Base-by-base conservation (phyloP, 257 asterid species). In the Sherardia arvensis region DNA sequence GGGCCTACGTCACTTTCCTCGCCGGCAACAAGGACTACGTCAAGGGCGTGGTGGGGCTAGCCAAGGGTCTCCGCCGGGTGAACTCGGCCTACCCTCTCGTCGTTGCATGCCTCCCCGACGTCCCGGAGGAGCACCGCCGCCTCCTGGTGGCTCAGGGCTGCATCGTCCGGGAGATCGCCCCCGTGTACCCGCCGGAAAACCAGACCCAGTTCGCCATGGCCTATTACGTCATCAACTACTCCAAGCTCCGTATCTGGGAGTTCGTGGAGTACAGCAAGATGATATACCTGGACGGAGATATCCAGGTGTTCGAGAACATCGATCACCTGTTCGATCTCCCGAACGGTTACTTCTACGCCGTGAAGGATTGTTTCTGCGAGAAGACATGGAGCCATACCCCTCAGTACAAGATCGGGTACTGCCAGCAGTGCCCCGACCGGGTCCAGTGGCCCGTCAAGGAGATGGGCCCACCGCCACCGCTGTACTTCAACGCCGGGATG, bases 171-270 rank as follows among this genome's bases (percentile, higher is more conserved):
- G 78, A 73, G 62, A 73, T 77, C 21, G 81, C 69, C 26, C 78
- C 78, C 0, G 81, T 77, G 1, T 58, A 62, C 36, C 70, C 72
- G 18, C 76, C 74, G 0, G 77, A 67, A 18, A 76, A 67, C 15
- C 73, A 76, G 53, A 69, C 72, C 38, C 71, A 69, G 8, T 77
- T 69, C 53, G 81, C 78, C 62, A 69, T 71, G 76, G 76, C 81
- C 5, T 77, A 77, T 43, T 77, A 69, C 15, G 78, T 67, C 14
- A 77, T 77, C 68, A 77, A 77, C 49, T 77, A 77, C 65, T 72
- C 75, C 68, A 77, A 77, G 58, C 81, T 77, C 47, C 76, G 78
- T 8, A 65, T 74, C 15, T 74, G 78, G 78, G 75, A 69, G 81
- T 73, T 76, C 61, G 75, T 73, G 57, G 84, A 79, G 34, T 73